Evolutionary conservation across 345 rosid species (phyloP).

Genomic region (Citrus hindsii): DNA sequence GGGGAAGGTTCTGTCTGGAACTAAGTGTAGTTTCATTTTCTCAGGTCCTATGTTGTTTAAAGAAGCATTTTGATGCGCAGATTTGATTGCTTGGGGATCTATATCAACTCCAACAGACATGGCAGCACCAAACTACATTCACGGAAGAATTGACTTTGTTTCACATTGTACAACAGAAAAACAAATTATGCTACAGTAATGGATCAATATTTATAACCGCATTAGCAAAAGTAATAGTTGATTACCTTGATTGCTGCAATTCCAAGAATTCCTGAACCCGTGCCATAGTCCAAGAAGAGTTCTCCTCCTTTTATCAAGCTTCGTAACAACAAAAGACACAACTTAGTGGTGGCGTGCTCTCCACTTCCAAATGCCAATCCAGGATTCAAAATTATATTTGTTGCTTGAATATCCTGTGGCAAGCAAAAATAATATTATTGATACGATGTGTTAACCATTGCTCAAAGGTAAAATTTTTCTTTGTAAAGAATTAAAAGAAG

Average conservation of each 20-base stretch:
- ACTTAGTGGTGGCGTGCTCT: slow-evolving; percentile 76
- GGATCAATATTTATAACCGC: too few relatives aligned
- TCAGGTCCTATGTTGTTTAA: slow-evolving; percentile 55
- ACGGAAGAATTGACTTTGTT: neutral
- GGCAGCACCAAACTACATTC: slow-evolving; percentile 70
- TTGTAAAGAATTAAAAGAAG: neutral
- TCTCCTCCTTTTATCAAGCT: slow-evolving; percentile 74
- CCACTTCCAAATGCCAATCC: slow-evolving; percentile 93
- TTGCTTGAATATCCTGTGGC: slow-evolving; percentile 52
- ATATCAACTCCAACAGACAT: slow-evolving; percentile 66
- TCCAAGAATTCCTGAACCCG: slow-evolving; percentile 90
- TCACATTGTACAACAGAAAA: neutral
- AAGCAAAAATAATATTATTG: slow-evolving; percentile 1
- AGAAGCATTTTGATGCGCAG: slow-evolving; percentile 61
- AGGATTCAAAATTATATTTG: slow-evolving; percentile 79
- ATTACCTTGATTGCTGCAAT: slow-evolving; percentile 86
- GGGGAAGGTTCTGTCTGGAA: slow-evolving; percentile 27
- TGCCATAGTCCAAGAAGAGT: slow-evolving; percentile 76
- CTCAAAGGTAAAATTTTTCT: neutral
- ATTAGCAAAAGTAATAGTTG: neutral
- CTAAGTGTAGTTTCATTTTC: slow-evolving; percentile 45
- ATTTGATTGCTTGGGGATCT: slow-evolving; percentile 61
- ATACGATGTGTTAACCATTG: neutral
- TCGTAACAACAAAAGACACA: slow-evolving; percentile 63
- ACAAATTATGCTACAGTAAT: too few relatives aligned